These are phyloP conservation scores for Boechera retrofracta DNA, from an alignment of 345 rosid genomes.

Conservation along the genomic window DNA sequence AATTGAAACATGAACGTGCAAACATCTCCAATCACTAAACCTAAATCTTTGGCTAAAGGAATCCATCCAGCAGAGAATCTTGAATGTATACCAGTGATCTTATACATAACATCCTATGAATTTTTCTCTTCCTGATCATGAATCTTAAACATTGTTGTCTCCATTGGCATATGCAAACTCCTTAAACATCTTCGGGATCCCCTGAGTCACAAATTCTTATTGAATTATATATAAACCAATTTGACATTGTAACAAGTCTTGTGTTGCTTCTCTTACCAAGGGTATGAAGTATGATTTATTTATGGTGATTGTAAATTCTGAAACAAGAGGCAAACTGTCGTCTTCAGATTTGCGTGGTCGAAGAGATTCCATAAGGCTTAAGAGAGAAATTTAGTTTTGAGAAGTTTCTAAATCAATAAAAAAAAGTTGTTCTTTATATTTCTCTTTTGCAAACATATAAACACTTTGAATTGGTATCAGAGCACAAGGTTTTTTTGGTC, in stretches of 20 bases:
- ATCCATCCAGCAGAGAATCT: slow-evolving; percentile 41
- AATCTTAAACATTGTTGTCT: slow-evolving; percentile 21
- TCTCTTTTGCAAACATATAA: too few species aligned
- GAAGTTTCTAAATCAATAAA: neutral
- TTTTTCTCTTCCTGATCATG: neutral
- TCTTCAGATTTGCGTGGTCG: neutral
- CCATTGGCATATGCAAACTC: slow-evolving; percentile 14
- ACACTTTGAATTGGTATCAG: too few species aligned
- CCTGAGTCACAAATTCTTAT: neutral
- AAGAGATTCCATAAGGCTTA: too few species aligned
- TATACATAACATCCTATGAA: slow-evolving; percentile 31
- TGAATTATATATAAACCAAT: neutral
- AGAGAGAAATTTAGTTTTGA: too few species aligned
- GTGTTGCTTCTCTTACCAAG: slow-evolving; percentile 29
- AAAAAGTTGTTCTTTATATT: too few species aligned
- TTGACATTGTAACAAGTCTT: slow-evolving; percentile 14
- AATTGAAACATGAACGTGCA: slow-evolving; percentile 14
- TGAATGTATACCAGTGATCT: slow-evolving; percentile 12
- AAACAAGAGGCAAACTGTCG: slow-evolving; percentile 13
- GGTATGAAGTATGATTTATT: slow-evolving; percentile 29
- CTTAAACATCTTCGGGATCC: slow-evolving; percentile 8
- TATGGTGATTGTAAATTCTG: slow-evolving; percentile 27
- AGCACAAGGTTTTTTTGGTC: neutral
- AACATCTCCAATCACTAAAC: slow-evolving; percentile 38
- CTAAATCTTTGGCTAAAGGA: slow-evolving; percentile 20